Conservation (phyloP, 1,284 basidiomycete genomes). For the Moesziomyces sp. region DNA sequence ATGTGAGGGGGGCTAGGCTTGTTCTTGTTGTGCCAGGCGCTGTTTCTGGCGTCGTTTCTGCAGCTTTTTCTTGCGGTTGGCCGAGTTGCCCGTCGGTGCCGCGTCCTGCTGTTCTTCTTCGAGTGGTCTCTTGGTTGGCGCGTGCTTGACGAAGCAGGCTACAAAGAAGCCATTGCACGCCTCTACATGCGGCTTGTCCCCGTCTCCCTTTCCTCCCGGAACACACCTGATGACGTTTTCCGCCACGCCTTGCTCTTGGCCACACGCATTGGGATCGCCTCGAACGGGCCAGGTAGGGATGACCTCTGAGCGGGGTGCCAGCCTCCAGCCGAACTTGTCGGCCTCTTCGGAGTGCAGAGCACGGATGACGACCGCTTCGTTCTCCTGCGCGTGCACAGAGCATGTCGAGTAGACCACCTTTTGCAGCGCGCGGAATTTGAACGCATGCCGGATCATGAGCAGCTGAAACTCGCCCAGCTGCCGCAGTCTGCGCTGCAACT, state of each 20-base stretch:
- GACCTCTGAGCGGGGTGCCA: slow-evolving; percentile 46
- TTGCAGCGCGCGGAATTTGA: slow-evolving; percentile 78
- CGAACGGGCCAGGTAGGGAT: slow-evolving; percentile 57
- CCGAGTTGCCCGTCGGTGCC: neutral
- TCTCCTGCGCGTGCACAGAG: slow-evolving; percentile 88
- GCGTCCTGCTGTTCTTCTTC: slow-evolving; percentile 1
- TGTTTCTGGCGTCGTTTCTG: slow-evolving; percentile 38
- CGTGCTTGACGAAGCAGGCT: slow-evolving; percentile 48
- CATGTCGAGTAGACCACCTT: slow-evolving; percentile 96
- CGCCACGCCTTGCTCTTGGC: slow-evolving; percentile 12
- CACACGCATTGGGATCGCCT: slow-evolving; percentile 43
- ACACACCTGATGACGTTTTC: slow-evolving; percentile 50
- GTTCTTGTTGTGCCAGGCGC: slow-evolving; percentile 11
- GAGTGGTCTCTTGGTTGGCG: neutral
- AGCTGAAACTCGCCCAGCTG: slow-evolving; percentile 73
- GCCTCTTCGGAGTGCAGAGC: slow-evolving; percentile 53
- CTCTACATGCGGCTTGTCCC: slow-evolving; percentile 26
- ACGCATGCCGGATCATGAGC: slow-evolving; percentile 92
- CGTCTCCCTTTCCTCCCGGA: slow-evolving; percentile 34
- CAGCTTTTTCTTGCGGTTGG: slow-evolving; percentile 41
- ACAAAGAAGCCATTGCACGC: slow-evolving; percentile 63
- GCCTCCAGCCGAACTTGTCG: slow-evolving; percentile 33
- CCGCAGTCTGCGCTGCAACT: slow-evolving; percentile 21
- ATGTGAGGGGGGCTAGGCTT: neutral
- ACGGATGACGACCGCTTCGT: slow-evolving; percentile 81